Conservation (phyloP, 2,329 filamentous ascomycete species). For the Chaetothyriales sp. region DNA sequence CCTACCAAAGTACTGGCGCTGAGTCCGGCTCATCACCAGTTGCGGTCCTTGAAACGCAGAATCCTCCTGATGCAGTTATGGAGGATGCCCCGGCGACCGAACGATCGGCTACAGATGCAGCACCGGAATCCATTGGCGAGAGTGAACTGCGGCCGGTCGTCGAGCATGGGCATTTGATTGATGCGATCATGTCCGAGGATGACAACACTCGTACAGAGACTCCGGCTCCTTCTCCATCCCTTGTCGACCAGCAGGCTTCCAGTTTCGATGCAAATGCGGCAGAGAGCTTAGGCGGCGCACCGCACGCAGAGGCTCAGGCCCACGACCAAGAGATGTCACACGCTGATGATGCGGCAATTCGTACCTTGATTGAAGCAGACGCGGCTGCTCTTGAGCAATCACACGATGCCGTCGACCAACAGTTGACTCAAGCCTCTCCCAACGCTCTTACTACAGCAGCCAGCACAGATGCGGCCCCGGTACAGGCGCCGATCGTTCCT, state of each 20-base stretch:
- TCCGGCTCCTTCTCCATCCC: slow-evolving; percentile 5
- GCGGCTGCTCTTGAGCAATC: slow-evolving; percentile 4
- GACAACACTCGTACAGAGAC: slow-evolving; percentile 22
- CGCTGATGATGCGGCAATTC: slow-evolving; percentile 21
- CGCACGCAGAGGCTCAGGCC: not conserved
- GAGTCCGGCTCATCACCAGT: not conserved
- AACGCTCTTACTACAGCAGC: slow-evolving; percentile 1
- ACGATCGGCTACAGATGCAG: not conserved
- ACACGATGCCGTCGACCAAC: not conserved
- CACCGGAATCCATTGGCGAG: not conserved
- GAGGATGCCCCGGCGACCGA: not conserved
- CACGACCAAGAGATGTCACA: not conserved
- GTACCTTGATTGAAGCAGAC: slow-evolving; percentile 18
- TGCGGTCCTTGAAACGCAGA: not conserved
- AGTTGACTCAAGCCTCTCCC: slow-evolving; percentile 1
- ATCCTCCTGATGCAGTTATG: not conserved
- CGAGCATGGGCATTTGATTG: slow-evolving; percentile 14
- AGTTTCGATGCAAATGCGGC: not conserved
- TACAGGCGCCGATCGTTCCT: no score
- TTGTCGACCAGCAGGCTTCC: not conserved
- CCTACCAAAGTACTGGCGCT: not conserved
- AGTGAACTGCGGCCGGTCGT: not conserved
- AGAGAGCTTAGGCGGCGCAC: not conserved
- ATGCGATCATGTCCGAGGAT: slow-evolving; percentile 16
- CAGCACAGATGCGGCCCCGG: not conserved